These are phyloP conservation scores for Cyberlindnera mycetangii DNA, from an alignment of 805 yeast species.

Conservation along the genomic window DNA sequence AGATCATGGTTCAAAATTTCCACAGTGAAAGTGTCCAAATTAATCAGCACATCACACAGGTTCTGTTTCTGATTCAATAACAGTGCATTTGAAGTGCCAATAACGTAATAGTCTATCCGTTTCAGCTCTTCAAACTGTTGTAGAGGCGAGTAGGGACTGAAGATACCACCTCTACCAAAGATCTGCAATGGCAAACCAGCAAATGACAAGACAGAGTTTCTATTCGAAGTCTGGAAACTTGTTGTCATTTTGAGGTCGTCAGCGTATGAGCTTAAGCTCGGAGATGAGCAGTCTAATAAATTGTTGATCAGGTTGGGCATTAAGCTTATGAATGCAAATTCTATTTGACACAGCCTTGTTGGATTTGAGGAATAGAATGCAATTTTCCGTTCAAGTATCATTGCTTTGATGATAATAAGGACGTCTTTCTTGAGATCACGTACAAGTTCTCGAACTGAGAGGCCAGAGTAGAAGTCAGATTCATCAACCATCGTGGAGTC, in stretches of 20 bases:
- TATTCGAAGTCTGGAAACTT: constrained; percentile 71
- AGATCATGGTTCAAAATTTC: constrained; percentile 46
- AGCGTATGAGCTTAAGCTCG: constrained; percentile 55
- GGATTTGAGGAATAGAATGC: constrained; percentile 78
- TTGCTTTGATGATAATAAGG: constrained; percentile 68
- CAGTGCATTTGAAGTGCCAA: constrained; percentile 87
- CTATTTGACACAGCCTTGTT: constrained; percentile 75
- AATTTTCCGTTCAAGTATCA: constrained; percentile 71
- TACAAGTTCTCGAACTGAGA: constrained; percentile 65
- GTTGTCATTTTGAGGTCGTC: constrained; percentile 53
- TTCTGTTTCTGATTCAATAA: constrained; percentile 61
- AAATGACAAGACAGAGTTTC: constrained; percentile 72
- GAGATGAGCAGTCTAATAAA: constrained; percentile 78
- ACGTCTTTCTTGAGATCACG: constrained; percentile 55
- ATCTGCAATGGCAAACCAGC: constrained; percentile 86
- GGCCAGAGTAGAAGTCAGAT: constrained; percentile 66
- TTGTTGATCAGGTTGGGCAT: constrained; percentile 77
- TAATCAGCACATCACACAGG: constrained; percentile 68
- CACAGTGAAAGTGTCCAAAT: constrained; percentile 51
- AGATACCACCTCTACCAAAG: constrained; percentile 82
- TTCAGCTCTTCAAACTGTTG: constrained; percentile 82
- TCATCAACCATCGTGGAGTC: constrained; percentile 37
- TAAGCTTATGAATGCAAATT: constrained; percentile 77
- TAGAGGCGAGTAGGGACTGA: constrained; percentile 90
- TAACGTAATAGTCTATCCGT: constrained; percentile 60